Percentiles rank a stretch among this genome's conserved stretches.
phyloP scores from a whole-genome alignment of 139 green algal genomes.

The Chlorella sp. region DNA sequence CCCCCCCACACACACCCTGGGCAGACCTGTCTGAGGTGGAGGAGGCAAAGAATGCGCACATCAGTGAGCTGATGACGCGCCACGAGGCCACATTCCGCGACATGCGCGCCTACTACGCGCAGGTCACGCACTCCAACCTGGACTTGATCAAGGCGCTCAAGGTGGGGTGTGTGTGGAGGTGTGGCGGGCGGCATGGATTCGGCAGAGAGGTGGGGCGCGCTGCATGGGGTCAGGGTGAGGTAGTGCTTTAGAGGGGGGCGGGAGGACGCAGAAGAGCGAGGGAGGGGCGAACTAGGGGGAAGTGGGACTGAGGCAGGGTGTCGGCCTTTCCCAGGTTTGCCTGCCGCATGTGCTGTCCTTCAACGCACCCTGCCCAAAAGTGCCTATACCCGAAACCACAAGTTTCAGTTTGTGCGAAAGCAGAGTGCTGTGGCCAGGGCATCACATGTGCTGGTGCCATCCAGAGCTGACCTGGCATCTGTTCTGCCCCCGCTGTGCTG shows the following conservation, averaged over 20 bases:
- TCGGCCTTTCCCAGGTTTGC: no score
- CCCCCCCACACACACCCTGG: neutral
- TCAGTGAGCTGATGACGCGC: conserved; percentile 14
- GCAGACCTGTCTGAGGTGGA: conserved; percentile 30
- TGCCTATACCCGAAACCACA: no score
- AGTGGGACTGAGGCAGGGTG: no score
- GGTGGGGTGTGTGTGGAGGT: neutral
- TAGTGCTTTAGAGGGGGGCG: neutral
- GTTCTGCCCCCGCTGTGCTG: neutral
- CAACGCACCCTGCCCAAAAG: no score
- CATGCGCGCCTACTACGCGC: conserved; percentile 95
- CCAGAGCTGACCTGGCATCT: neutral
- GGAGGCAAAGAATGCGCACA: neutral
- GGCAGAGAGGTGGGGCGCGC: neutral
- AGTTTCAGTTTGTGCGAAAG: no score
- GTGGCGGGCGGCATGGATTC: no score
- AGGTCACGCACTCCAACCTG: conserved; percentile 94
- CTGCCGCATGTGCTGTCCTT: no score
- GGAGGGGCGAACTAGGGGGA: neutral
- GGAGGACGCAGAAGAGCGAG: no score
- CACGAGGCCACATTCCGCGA: conserved; percentile 75
- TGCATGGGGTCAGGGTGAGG: neutral
- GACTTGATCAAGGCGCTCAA: conserved; percentile 94
- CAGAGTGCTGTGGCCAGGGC: neutral
- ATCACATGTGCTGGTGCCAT: neutral